Conservation (phyloP, 1,139 yeast genomes). For the Scheffersomyces parashehatae region DNA sequence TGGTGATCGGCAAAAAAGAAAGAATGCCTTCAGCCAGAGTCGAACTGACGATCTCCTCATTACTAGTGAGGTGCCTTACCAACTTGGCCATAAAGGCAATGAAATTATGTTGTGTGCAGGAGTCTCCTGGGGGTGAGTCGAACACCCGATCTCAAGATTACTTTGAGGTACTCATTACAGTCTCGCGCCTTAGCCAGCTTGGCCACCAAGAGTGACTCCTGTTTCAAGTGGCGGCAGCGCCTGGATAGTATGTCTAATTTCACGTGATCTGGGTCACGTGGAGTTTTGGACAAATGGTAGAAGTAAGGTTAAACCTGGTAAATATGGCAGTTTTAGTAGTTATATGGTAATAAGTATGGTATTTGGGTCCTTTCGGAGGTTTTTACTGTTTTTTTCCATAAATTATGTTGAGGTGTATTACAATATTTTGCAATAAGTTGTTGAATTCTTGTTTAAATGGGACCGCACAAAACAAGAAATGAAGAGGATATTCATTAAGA, state of each 20-base stretch:
- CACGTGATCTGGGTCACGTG: neutral
- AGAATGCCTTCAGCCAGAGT: slow-evolving; percentile 14
- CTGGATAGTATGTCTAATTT: neutral
- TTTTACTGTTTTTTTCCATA: no score
- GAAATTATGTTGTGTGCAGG: neutral
- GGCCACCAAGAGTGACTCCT: slow-evolving; percentile 62
- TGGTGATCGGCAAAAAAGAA: slow-evolving; percentile 17
- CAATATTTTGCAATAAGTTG: no score
- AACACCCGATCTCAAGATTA: slow-evolving; percentile 81
- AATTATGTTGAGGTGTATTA: no score
- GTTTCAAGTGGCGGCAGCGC: no score
- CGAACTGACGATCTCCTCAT: slow-evolving; percentile 86
- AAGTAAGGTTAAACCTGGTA: neutral
- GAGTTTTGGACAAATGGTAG: neutral
- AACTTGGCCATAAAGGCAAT: slow-evolving; percentile 55
- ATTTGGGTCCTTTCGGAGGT: no score
- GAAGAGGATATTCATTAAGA: no score
- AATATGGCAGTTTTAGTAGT: neutral
- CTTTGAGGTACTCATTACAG: slow-evolving; percentile 45
- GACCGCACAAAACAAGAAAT: no score
- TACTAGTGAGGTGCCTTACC: slow-evolving; percentile 91
- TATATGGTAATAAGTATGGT: neutral
- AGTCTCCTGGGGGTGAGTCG: slow-evolving; percentile 82
- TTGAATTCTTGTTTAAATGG: no score
- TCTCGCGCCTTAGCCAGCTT: slow-evolving; percentile 83